Evolutionary conservation across 495 filamentous ascomycete genomes (phyloP), one percentile per base, ranked within the genome.

Genomic region (Neurospora sp.): DNA sequence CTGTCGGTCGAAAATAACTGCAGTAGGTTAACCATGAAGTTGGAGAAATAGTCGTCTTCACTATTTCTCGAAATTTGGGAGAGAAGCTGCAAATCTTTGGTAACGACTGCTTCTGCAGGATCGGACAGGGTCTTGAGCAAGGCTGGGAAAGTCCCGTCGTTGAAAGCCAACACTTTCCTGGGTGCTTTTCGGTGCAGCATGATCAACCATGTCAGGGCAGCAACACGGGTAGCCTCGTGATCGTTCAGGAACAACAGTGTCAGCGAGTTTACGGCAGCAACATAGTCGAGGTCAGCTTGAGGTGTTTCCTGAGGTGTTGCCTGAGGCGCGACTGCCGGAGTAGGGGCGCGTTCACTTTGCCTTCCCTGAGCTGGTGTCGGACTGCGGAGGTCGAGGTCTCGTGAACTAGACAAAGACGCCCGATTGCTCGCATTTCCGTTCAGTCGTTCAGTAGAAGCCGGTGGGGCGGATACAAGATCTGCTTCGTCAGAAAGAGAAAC

Each of bases 141-240:
- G 15, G 94, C 96, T 11, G 96, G 95, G 79, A 98, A 99, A 0
- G 94, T 98, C 37, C 94, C 96, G 79, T 98, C 96, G 75, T 98
- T 97, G 76, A 97, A 97, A 37, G 95, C 94, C 24, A 98, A 87
- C 48, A 97, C 93, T 81, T 97, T 98, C 28, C 92, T 88, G 24
- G 96, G 96, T 10, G 96, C 94, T 83, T 97, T 98, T 62, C 91
- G 89, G 79, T 99, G 96, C 70, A 99, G 85, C 96, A 98, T 97
- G 70, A 98, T 93, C 37, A 99, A 87, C 96, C 96, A 99, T 8
- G 92, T 93, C 40, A 99, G 84, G 7, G 96, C 94, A 37, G 94
- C 95, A 39, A 98, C 94, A 71, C 96, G 89, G 1, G 96, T 98
- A 43, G 93, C 94, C 84, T 98, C 96, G 78, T 98, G 93, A 77